Base-by-base conservation (phyloP, 2,329 filamentous ascomycete genomes). In the Pleoardoris graminearum region DNA sequence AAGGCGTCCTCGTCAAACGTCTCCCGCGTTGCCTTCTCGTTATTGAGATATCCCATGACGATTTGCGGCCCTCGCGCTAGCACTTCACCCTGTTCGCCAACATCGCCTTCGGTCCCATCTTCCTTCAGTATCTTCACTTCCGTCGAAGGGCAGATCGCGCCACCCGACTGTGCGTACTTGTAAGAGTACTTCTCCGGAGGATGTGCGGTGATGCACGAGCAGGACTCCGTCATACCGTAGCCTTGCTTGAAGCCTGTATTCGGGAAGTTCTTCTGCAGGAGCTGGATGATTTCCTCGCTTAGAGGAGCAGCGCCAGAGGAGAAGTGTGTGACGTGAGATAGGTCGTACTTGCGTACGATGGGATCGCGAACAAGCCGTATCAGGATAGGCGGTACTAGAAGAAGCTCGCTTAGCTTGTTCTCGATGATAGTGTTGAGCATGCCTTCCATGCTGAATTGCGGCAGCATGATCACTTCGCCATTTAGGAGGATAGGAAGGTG, bases 191-290 rank as follows among this genome's bases (percentile, higher is more conserved):
- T 77, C 1, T 78, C 75, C 0, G 80, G 80, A 4, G 85, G 82
- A 48, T 87, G 84, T 0, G 81, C 78, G 0, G 84, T 86, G 55
- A 88, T 85, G 58, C 83, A 86, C 2, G 76, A 79, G 65, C 83
- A 87, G 0, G 78, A 82, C 66, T 87, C 85, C 0, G 85, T 88
- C 84, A 88, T 87, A 23, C 85, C 85, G 60, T 87, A 88, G 1
- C 83, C 84, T 62, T 87, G 85, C 60, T 84, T 84, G 68, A 87
- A 85, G 0, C 82, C 83, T 0, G 80, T 83, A 1, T 78, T 71
- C 0, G 84, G 85, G 60, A 86, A 87, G 42, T 78, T 80, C 54
- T 77, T 74, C 51, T 82, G 70, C 12, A 87, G 72, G 21, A 80
- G 75, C 21, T 80, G 77, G 14, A 87, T 75, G 48, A 88, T 80